Evolutionary conservation across 805 yeast species (phyloP), one percentile per base, ranked within the genome.

Genomic region (Metschnikowia matae): DNA sequence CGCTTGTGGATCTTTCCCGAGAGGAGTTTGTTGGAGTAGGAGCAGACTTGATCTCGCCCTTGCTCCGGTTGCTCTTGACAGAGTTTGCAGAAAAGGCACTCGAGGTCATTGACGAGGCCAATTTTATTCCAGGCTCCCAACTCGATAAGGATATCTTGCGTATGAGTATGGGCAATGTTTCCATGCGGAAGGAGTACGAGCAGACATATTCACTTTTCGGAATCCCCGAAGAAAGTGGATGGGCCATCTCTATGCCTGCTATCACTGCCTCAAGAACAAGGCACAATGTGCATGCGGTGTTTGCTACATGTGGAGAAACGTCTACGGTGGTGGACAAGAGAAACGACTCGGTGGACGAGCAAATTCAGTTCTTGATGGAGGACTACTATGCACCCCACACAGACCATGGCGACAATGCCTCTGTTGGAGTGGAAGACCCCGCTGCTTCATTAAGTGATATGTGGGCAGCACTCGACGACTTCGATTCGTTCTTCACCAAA

Each of bases 241-340:
- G 99, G 99, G 85, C 97, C 0, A 83, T 95, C 45, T 96, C 98
- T 1, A 87, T 88, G 92, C 97, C 99, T 2, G 88, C 92, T 0
- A 82, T 89, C 40, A 85, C 94, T 1, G 89, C 97, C 0, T 86
- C 96, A 0, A 80, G 87, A 14, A 88, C 98, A 1, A 74, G 97
- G 56, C 89, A 88, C 63, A 94, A 94, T 61, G 95, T 94, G 1
- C 98, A 94, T 66, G 91, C 98, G 0, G 98, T 94, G 3, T 94
- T 88, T 63, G 83, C 90, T 31, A 88, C 96, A 0, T 92, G 97
- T 62, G 78, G 80, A 1, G 73, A 76, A 3, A 54, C 77, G 1
- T 63, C 64, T 4, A 66, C 67, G 3, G 58, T 62, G 13, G 63
- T 60, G 36, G 66, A 65, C 35, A 68, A 64, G 31, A 50, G 44